Conservation (phyloP, 305 asterid genomes). For the Rubia peregrina region DNA sequence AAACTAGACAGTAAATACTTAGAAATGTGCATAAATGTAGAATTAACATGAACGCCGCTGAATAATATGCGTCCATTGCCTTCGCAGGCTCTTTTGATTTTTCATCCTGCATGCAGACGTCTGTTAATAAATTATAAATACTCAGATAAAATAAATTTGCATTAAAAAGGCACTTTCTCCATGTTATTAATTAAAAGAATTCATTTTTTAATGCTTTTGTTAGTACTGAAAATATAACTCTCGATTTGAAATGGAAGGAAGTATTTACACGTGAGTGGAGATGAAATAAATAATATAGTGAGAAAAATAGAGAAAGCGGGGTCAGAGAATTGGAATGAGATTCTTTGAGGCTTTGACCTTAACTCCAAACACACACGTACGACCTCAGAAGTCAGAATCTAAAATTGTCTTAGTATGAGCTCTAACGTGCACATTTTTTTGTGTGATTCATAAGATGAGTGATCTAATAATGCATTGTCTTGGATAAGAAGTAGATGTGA, state of each 20-base stretch:
- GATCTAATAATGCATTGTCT: not conserved
- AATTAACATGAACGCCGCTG: not conserved
- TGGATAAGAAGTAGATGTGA: not conserved
- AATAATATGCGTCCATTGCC: not conserved
- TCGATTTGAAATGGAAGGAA: not conserved
- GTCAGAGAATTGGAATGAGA: not conserved
- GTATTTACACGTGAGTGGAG: too few relatives aligned
- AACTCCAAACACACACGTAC: not conserved
- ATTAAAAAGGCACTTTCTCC: too few relatives aligned
- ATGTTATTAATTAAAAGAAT: too few relatives aligned
- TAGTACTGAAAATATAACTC: too few relatives aligned
- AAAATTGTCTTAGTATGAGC: not conserved
- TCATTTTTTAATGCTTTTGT: too few relatives aligned
- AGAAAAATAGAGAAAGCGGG: not conserved
- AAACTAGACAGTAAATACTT: not conserved
- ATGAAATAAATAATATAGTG: too few relatives aligned
- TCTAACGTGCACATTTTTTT: not conserved
- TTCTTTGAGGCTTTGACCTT: not conserved
- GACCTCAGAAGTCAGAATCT: not conserved
- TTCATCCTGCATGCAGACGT: conserved; percentile 34
- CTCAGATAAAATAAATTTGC: too few relatives aligned
- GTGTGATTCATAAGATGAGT: not conserved
- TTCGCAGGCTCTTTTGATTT: conserved; percentile 13
- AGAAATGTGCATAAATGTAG: not conserved
- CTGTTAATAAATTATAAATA: too few relatives aligned